These are phyloP conservation scores for Clonostachys chloroleuca DNA, from an alignment of 2,329 filamentous ascomycete species.

Conservation along the genomic window DNA sequence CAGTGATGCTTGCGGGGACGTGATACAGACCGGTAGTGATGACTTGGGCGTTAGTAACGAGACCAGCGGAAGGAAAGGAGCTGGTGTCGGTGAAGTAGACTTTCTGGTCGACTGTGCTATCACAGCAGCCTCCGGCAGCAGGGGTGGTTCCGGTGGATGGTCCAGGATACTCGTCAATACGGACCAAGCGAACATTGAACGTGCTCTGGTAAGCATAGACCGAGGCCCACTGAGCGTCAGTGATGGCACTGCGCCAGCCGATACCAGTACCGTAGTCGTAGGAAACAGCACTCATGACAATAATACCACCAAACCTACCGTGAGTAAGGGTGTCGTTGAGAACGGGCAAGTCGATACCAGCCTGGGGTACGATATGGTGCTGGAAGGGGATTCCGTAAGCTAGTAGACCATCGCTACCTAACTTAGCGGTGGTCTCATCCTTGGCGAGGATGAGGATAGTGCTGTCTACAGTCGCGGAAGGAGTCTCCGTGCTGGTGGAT, in stretches of 20 bases:
- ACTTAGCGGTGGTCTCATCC: conserved; percentile 41
- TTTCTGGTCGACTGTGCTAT: conserved; percentile 39
- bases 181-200: conserved; percentile 58
- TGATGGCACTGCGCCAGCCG: conserved; percentile 47
- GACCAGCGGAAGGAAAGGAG: conserved; percentile 47
- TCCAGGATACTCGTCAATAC: conserved; percentile 51
- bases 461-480: conserved; percentile 19
- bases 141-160: conserved; percentile 34
- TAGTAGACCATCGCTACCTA: conserved; percentile 48
- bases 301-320: conserved; percentile 57
- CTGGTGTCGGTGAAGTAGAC: conserved; percentile 47
- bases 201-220: conserved; percentile 52
- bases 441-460: conserved; percentile 53
- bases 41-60: conserved; percentile 41
- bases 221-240: conserved; percentile 47
- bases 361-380: conserved; percentile 45
- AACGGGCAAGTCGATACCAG: conserved; percentile 42
- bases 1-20: conserved; percentile 50
- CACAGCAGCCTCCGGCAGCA: conserved; percentile 36
- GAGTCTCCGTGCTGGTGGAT: not conserved
- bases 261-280: conserved; percentile 39
- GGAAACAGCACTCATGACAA: conserved; percentile 46
- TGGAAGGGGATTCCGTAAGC: conserved; percentile 58
- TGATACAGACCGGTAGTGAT: conserved; percentile 51
- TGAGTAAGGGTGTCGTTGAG: conserved; percentile 40